phyloP scores from a whole-genome alignment of 257 asterid genomes.

The Coffea eugenioides region DNA sequence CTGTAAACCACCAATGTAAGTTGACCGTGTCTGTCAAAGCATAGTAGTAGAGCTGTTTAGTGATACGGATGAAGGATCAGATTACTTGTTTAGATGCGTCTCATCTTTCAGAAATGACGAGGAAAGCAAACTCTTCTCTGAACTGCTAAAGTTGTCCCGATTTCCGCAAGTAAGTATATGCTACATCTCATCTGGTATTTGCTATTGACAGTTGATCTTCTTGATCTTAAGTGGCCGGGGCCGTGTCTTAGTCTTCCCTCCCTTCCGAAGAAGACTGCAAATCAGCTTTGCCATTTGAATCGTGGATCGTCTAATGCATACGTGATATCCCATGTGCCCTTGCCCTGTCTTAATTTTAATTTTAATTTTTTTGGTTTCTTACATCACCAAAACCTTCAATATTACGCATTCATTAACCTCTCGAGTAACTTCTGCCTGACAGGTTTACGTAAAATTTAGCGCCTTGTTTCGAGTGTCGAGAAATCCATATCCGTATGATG shows the following conservation, averaged over 20 bases:
- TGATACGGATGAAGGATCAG: neutral
- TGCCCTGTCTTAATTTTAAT: too few species aligned
- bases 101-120: constrained; percentile 46
- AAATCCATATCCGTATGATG: constrained; percentile 58
- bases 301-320: neutral
- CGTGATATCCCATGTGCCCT: too few species aligned
- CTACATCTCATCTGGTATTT: neutral
- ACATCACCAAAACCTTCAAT: neutral
- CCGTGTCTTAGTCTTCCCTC: neutral
- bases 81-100: constrained; percentile 12
- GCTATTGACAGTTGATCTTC: neutral
- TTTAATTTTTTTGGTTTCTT: neutral
- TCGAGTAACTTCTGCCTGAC: constrained; percentile 12
- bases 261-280: neutral
- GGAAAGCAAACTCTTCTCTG: constrained; percentile 45
- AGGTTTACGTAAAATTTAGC: constrained; percentile 74
- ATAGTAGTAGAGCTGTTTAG: neutral
- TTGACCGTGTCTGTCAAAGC: constrained; percentile 4
- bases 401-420: too few species aligned
- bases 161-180: constrained; percentile 57
- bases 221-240: neutral
- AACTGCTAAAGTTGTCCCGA: constrained; percentile 61
- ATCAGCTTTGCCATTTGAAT: neutral
- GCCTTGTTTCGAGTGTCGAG: constrained; percentile 77
- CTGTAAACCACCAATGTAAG: constrained; percentile 88